Base-by-base conservation (phyloP, 164 flowering plant genomes). In the Macadamia integrifolia region DNA sequence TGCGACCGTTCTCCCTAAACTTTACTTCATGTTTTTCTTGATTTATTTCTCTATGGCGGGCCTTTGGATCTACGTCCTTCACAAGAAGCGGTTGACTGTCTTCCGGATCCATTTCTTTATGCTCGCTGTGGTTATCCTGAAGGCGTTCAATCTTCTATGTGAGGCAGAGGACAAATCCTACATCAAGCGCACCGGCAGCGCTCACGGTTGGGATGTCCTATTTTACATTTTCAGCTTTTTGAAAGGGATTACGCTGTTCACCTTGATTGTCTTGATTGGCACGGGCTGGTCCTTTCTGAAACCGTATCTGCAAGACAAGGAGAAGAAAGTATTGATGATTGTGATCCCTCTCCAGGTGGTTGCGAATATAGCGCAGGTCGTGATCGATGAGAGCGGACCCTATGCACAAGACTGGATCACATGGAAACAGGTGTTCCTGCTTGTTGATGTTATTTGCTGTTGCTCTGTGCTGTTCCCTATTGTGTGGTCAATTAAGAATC, bases 31-130 rank as follows among this genome's bases (percentile, higher is more conserved):
- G n/a, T 79, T 93, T 67, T 82, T 83, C 1, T 23, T 90, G n/a
- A 44, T 74, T 1, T 93, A 93, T 50, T 79, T 78, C 40, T 42
- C 46, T 1, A 49, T 93, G 12, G 80, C 82, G 13, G 83, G 74
- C 9, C 3, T 83, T 3, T 93, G 98, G 98, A 67, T 87, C 50
- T 59, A 58, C 49, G 79, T 87, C 5, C 75, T 88, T 29, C 80
- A 73, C 65, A 86, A 75, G 80, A 88, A 90, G 67, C 77, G 87
- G 8, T 70, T 83, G 66, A 86, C 98, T 35, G 88, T 85, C 35
- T 84, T 66, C 59, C 50, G 84, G 3, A 90, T 94, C 71, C 98
- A 94, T 70, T 87, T 84, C 83, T 88, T 94, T 73, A 94, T 94
- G 98, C 81, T 87, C 1, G 88, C 87, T 9, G 92, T 93, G 0